Base-by-base conservation (phyloP, 116 monocot genomes). In the Iris pallida region DNA sequence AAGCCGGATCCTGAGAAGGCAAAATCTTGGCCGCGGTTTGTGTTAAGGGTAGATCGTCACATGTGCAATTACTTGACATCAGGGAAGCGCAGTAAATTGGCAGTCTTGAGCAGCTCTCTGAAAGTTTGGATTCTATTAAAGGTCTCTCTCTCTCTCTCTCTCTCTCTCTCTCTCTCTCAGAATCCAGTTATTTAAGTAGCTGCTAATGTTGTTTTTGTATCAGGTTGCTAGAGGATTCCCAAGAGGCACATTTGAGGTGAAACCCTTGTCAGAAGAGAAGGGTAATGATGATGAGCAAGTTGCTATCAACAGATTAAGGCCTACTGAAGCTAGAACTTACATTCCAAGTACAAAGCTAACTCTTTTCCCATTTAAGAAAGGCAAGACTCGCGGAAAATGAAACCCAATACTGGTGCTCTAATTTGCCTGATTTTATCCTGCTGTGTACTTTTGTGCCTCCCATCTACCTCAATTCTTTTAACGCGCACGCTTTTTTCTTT, bases 61-160 rank as follows among this genome's bases (percentile, higher is more conserved):
- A 87, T 97, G 89, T 85, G 87, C 80, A 89, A 87, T 78, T 92
- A 92, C 68, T 74, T 96, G 54, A 96, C 89, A 55, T 89, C 92
- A 66, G 89, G 89, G 56, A 96, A 92, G 74, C 71, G 81, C 7
- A 89, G 85, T 56, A 96, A 92, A 70, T 82, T 96, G 20, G 96
- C 92, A 61, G 53, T 83, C 12, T 65, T 92, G 71, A 89, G 92
- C 61, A 89, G 91, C 73, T 85, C 92, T 59, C 92, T 96, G 16
- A 92, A 92, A 85, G 96, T 96, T 8, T 87, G 88, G 89, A 96
- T 96, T 71, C 71, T 92, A 66, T 62, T 96, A 14, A 92, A 96
- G 96, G 96, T 96, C 10, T 14, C 65, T 47, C 30, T 63, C 40
- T 20, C 46, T 17, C 14, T 47, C 57, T 41, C 20, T 12, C 68